phyloP scores from a whole-genome alignment of 1,284 basidiomycete species.

The Ustilago loliicola region DNA sequence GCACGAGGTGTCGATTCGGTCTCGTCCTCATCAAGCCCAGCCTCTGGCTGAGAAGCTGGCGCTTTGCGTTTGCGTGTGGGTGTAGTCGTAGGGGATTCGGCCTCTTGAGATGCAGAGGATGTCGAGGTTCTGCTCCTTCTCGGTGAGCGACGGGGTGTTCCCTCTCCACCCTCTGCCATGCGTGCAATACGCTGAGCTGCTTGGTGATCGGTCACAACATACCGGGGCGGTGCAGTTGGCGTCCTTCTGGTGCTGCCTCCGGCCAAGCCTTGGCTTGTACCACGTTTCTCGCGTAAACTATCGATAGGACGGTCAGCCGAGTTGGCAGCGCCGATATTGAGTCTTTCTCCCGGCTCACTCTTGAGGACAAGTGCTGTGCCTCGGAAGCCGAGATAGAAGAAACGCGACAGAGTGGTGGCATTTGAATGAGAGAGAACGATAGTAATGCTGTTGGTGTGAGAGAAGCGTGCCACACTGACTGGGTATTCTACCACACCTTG shows the following conservation, averaged over 20 bases:
- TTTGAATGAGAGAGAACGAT: slow-evolving; percentile 63
- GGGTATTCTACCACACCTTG: slow-evolving; percentile 65
- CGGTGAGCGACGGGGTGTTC: slow-evolving; percentile 32
- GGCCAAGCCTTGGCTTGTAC: slow-evolving; percentile 48
- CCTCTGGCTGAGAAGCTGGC: slow-evolving; percentile 9
- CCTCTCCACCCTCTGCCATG: slow-evolving; percentile 21
- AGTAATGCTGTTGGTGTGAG: slow-evolving; percentile 64
- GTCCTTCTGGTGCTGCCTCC: slow-evolving; percentile 35
- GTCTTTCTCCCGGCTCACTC: slow-evolving; percentile 45
- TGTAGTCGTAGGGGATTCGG: slow-evolving; percentile 17
- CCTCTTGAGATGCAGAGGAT: not conserved
- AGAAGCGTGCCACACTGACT: slow-evolving; percentile 64
- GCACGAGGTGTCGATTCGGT: slow-evolving; percentile 28
- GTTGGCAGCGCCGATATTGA: slow-evolving; percentile 64
- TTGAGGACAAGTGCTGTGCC: slow-evolving; percentile 62
- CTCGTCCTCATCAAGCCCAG: slow-evolving; percentile 15
- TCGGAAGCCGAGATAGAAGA: slow-evolving; percentile 68
- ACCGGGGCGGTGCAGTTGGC: slow-evolving; percentile 27
- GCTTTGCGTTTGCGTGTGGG: slow-evolving; percentile 41
- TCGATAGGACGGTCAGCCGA: slow-evolving; percentile 60
- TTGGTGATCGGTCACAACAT: slow-evolving; percentile 28
- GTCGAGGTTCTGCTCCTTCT: slow-evolving; percentile 21
- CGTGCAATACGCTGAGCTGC: slow-evolving; percentile 35
- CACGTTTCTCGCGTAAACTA: slow-evolving; percentile 51
- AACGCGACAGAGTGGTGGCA: slow-evolving; percentile 52